phyloP scores from a whole-genome alignment of 257 asterid species.

The Thymus mandschuricus region DNA sequence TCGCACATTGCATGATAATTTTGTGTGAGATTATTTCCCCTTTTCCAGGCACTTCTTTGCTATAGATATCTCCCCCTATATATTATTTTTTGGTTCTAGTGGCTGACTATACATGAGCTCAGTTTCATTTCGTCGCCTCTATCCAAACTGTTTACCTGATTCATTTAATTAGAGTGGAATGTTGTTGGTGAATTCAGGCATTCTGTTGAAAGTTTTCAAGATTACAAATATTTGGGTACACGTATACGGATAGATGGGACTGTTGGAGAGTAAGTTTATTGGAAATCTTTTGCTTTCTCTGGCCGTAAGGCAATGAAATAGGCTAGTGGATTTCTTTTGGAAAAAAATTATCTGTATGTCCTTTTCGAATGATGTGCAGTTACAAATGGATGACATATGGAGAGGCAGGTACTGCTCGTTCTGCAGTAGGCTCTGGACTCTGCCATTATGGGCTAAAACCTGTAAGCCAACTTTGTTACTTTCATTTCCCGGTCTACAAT shows the following conservation, averaged over 20 bases:
- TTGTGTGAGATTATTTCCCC: conserved; percentile 61
- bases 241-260: conserved; percentile 93
- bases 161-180: conserved; percentile 2
- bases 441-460: conserved; percentile 62
- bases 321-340: neutral
- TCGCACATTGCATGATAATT: conserved; percentile 83
- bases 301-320: conserved; percentile 17
- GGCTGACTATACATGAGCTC: conserved; percentile 11
- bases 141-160: neutral
- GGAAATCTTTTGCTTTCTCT: conserved; percentile 18
- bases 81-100: conserved; percentile 5
- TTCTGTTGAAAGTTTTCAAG: conserved; percentile 73
- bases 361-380: conserved; percentile 42
- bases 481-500: neutral
- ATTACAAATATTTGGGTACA: conserved; percentile 89
- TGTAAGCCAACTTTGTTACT: conserved; percentile 43
- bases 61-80: conserved; percentile 23
- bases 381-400: conserved; percentile 99
- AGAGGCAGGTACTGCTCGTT: conserved; percentile 82
- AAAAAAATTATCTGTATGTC: neutral
- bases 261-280: conserved; percentile 85
- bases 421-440: conserved; percentile 94
- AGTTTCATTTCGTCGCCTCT: neutral
- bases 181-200: conserved; percentile 54
- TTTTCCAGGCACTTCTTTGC: conserved; percentile 20